These are phyloP conservation scores for Gamarada debralockiae DNA, from an alignment of 495 filamentous ascomycete species.

Conservation along the genomic window DNA sequence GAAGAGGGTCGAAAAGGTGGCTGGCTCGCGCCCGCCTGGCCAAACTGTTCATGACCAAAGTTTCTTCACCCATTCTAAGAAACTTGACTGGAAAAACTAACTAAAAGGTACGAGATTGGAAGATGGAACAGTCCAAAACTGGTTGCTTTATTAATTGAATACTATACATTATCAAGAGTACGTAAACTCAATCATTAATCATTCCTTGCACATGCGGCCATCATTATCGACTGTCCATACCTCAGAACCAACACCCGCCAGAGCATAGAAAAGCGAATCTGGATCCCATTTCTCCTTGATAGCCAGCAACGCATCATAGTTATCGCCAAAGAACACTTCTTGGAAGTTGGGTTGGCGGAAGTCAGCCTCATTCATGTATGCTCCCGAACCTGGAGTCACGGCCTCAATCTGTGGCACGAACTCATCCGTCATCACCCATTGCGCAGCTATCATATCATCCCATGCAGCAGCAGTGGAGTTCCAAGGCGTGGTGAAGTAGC, in stretches of 20 bases:
- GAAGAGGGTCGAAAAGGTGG: too few species aligned
- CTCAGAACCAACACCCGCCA: constrained; percentile 57
- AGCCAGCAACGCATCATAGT: constrained; percentile 38
- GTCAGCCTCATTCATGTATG: constrained; percentile 39
- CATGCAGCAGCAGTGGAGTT: constrained; percentile 34
- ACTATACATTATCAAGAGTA: too few species aligned
- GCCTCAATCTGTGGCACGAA: constrained; percentile 28
- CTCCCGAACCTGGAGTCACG: constrained; percentile 32
- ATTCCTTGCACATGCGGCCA: background rate
- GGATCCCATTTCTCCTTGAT: constrained; percentile 57
- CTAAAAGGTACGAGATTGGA: too few species aligned
- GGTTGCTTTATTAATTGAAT: too few species aligned
- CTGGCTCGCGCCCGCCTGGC: too few species aligned
- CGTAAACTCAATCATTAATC: too few species aligned
- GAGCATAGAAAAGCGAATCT: constrained; percentile 51
- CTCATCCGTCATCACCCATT: constrained; percentile 32
- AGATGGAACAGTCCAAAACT: too few species aligned
- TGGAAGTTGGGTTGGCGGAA: constrained; percentile 49
- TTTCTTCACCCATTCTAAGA: too few species aligned
- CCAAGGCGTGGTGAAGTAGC: constrained; percentile 31
- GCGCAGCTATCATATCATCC: constrained; percentile 23
- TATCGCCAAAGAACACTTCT: constrained; percentile 43
- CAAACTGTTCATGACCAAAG: too few species aligned
- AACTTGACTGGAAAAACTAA: too few species aligned
- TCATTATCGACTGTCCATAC: constrained; percentile 37